Conservation (phyloP, 108 stramenopile species). For the Cyclotella atomus region DNA sequence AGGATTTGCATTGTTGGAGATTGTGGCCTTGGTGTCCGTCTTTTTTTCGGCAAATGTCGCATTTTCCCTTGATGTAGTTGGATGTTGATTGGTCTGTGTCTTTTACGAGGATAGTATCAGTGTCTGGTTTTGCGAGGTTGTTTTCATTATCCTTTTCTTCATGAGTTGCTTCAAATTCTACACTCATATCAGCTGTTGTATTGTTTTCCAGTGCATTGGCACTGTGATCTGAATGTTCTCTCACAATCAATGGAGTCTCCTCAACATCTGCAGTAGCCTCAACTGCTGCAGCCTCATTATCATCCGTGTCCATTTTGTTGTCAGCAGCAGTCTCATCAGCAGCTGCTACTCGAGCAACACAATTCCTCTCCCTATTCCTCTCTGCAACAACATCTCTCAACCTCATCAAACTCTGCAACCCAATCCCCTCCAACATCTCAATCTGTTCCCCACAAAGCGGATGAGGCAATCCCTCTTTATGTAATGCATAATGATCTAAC, state of each 20-base stretch:
- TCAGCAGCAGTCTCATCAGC: background rate
- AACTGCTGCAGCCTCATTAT: too few species aligned
- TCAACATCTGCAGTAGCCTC: too few species aligned
- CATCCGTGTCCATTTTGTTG: too few species aligned
- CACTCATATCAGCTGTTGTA: too few species aligned
- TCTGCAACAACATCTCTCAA: background rate
- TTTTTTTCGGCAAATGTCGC: slow-evolving; percentile 41
- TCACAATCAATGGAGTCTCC: too few species aligned
- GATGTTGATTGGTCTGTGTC: background rate
- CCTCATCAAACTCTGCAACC: background rate
- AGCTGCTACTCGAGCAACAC: background rate
- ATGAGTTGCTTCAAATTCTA: too few species aligned
- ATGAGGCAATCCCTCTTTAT: slow-evolving; percentile 3
- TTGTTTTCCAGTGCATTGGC: too few species aligned
- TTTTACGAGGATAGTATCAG: too few species aligned
- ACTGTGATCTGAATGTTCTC: too few species aligned
- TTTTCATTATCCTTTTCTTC: background rate
- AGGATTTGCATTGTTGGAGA: slow-evolving; percentile 50
- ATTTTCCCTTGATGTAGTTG: slow-evolving; percentile 27
- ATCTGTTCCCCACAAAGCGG: background rate
- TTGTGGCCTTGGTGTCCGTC: slow-evolving; percentile 36
- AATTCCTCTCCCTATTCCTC: background rate
- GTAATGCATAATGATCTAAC: background rate
- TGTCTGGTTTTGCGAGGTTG: background rate
- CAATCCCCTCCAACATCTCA: slow-evolving; percentile 1